Evolutionary conservation across 2,329 filamentous ascomycete genomes (phyloP).

Genomic region (Seiridium unicorne): DNA sequence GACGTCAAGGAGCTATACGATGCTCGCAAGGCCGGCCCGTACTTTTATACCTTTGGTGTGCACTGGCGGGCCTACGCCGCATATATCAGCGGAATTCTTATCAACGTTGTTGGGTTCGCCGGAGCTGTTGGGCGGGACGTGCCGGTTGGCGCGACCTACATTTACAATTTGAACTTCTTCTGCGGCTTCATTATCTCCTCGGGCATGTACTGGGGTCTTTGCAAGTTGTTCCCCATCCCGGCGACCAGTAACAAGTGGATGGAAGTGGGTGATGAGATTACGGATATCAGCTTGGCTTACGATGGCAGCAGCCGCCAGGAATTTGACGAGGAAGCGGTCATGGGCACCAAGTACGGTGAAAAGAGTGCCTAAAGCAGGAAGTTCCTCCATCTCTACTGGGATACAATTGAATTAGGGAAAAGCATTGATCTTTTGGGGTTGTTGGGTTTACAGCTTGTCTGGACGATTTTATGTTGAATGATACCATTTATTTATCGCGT

Average conservation of each 20-base stretch:
- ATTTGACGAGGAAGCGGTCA: conserved; percentile 35
- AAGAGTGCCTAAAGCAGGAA: not conserved
- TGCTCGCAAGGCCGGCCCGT: conserved; percentile 62
- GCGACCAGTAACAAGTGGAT: conserved; percentile 72
- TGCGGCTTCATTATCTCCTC: conserved; percentile 73
- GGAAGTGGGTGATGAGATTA: conserved; percentile 42
- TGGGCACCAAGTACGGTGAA: conserved; percentile 20
- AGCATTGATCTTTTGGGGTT: no score
- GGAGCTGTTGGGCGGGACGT: conserved; percentile 73
- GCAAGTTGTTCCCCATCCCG: conserved; percentile 67
- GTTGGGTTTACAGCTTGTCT: no score
- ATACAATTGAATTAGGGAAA: not conserved
- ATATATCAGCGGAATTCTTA: conserved; percentile 78
- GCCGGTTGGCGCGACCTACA: conserved; percentile 75
- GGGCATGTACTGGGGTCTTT: conserved; percentile 67
- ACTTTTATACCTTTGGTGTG: conserved; percentile 72
- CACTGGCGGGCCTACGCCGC: conserved; percentile 83
- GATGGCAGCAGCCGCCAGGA: conserved; percentile 33
- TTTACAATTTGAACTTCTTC: conserved; percentile 93
- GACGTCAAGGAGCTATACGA: conserved; percentile 79
- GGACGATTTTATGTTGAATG: no score
- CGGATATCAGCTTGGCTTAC: conserved; percentile 50
- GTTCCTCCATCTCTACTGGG: not conserved
- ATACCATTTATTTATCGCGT: no score
- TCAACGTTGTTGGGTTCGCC: conserved; percentile 90